Base-by-base conservation (phyloP, 768 basidiomycete species). In the Suillus alpinus region DNA sequence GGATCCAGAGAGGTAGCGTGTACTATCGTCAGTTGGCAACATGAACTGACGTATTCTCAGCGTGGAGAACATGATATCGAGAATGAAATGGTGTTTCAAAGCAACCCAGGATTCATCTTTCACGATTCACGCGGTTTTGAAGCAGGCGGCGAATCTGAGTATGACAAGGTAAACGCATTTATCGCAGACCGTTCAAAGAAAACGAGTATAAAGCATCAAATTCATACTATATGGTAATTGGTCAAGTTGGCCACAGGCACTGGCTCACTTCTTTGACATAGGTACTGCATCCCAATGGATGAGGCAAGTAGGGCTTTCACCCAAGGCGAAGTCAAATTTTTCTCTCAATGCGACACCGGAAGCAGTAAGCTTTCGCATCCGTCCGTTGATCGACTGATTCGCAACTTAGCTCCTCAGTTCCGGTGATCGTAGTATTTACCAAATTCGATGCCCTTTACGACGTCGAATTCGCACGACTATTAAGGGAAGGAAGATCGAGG, bases 251-350 rank as follows among this genome's bases (percentile, higher is more conserved):
- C 3, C 26, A 26, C 18, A 26, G 23, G 44, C 29, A 32, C 41
- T 59, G 56, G 39, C 32, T 47, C 34, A 31, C 18, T 32, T 18
- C 52, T 49, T 32, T 46, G 31, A 16, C 20, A 23, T 58, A 80
- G 78, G 78, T 79, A 73, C 58, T 80, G 78, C 59, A 69, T 79
- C 56, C 64, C 66, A 5, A 69, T 72, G 51, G 62, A 74, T 62
- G 64, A 66, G 7, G 20, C 53, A 47, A 58, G 59, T n/a, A 60
- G 77, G 20, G 66, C 74, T 23, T 59, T 76, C 16, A 51, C 70
- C n/a, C 65, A 65, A 46, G 64, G 65, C 9, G 77, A 78, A 47
- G 50, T 65, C 50, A 63, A 64, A 12, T 74, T 75, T 26, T 26
- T 26, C 26, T 26, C 26, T 26, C 2, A 26, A 3, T 26, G 26